Percentiles rank a stretch among this genome's conserved stretches.
phyloP scores from a whole-genome alignment of 163 green algal genomes.

The Chloroidium sp. region DNA sequence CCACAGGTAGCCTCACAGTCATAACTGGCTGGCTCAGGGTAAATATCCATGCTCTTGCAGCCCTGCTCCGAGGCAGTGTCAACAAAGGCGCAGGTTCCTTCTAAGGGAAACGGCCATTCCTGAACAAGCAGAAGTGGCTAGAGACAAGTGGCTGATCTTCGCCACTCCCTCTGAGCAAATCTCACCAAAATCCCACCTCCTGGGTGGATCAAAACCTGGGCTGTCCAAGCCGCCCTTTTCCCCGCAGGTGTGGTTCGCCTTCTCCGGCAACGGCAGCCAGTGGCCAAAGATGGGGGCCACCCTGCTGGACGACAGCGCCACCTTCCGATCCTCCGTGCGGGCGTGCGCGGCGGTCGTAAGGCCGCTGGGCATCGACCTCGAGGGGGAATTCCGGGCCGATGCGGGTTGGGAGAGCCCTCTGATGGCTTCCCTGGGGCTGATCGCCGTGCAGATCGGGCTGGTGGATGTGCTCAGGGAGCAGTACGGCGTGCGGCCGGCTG shows the following conservation, averaged over 20 bases:
- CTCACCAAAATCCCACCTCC: too few species aligned
- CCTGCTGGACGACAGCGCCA: slow-evolving; percentile 2
- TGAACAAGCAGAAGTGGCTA: too few species aligned
- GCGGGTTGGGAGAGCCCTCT: neutral
- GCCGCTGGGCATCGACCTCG: slow-evolving; percentile 1
- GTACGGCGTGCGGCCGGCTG: slow-evolving; percentile 2
- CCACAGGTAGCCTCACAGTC: too few species aligned
- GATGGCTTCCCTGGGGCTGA: neutral
- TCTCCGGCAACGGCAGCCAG: slow-evolving; percentile 12
- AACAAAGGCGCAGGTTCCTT: too few species aligned
- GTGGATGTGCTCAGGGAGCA: slow-evolving; percentile 8
- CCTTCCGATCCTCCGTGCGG: neutral
- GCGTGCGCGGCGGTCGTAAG: neutral
- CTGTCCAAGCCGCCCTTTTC: too few species aligned
- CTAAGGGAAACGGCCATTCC: too few species aligned
- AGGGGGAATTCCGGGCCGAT: neutral
- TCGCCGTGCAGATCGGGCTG: slow-evolving; percentile 8
- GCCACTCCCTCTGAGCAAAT: too few species aligned
- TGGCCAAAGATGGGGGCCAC: slow-evolving; percentile 4
- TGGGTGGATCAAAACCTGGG: too few species aligned
- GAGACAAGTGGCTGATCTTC: too few species aligned
- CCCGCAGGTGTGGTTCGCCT: neutral
- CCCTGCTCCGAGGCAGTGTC: too few species aligned
- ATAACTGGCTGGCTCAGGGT: too few species aligned
- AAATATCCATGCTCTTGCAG: too few species aligned